Evolutionary conservation across 1,284 basidiomycete genomes (phyloP).

Genomic region (Apiotrichum gracile): DNA sequence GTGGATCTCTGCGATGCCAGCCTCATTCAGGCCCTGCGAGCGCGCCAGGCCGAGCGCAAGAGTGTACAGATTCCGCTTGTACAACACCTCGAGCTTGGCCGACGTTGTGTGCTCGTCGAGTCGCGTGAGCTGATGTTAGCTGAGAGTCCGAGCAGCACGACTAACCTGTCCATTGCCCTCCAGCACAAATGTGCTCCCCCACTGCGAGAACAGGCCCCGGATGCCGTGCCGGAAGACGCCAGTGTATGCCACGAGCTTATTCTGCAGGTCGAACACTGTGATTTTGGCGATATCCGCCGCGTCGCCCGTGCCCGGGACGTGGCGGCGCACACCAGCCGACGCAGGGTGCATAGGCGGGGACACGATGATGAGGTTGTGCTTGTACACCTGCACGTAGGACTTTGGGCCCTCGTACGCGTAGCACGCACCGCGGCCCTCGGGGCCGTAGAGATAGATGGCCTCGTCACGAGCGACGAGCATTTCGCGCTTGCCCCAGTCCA

Average conservation of each 20-base stretch:
- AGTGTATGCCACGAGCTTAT: conserved; percentile 81
- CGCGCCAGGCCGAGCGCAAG: conserved; percentile 66
- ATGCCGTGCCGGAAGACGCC: conserved; percentile 74
- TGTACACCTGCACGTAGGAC: conserved; percentile 57
- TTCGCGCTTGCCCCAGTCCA: conserved; percentile 64
- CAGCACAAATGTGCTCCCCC: conserved; percentile 69
- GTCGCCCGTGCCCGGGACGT: background rate
- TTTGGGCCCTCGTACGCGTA: conserved; percentile 76
- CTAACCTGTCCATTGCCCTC: conserved; percentile 68
- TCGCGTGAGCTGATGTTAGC: conserved; percentile 55
- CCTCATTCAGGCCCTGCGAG: conserved; percentile 64
- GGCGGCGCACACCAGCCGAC: conserved; percentile 36
- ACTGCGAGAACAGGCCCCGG: conserved; percentile 69
- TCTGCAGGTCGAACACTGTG: conserved; percentile 85
- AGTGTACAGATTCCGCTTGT: conserved; percentile 65
- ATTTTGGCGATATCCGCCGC: conserved; percentile 71
- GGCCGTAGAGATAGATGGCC: conserved; percentile 80
- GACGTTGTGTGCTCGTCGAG: conserved; percentile 73
- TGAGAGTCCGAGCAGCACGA: background rate
- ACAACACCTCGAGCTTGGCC: conserved; percentile 73
- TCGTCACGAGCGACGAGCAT: conserved; percentile 87
- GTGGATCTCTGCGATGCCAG: conserved; percentile 77
- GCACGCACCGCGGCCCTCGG: conserved; percentile 75
- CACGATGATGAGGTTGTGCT: conserved; percentile 79
- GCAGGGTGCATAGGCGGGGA: conserved; percentile 74